Conservation (phyloP, 331 rosid genomes). For the Acacia pycnantha region DNA sequence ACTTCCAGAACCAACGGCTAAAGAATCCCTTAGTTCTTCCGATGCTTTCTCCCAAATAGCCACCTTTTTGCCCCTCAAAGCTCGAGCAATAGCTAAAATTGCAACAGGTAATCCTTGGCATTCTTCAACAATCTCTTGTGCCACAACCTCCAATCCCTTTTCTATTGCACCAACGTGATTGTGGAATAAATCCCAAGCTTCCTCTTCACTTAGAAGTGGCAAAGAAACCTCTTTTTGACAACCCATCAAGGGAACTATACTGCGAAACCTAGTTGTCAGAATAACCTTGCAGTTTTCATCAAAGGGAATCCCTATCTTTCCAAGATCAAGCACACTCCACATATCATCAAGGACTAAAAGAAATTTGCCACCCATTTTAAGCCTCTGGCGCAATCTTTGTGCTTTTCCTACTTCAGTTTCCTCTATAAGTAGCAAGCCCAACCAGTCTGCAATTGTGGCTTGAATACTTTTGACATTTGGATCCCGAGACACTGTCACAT, state of each 20-base stretch:
- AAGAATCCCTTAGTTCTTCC: too few relatives aligned
- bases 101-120: neutral
- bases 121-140: too few relatives aligned
- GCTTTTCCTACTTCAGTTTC: neutral
- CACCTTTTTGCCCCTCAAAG: neutral
- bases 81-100: neutral
- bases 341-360: slow-evolving; percentile 33
- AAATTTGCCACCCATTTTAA: neutral
- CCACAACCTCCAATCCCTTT: too few relatives aligned
- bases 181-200: too few relatives aligned
- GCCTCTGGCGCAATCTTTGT: neutral
- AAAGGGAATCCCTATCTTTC: slow-evolving; percentile 32
- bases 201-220: neutral
- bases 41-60: neutral
- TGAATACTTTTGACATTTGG: too few relatives aligned
- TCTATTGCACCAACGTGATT: too few relatives aligned
- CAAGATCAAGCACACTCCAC: slow-evolving; percentile 25
- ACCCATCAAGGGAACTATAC: neutral
- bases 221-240: slow-evolving; percentile 16
- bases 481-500: too few relatives aligned
- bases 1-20: too few relatives aligned
- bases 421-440: too few relatives aligned
- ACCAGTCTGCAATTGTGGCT: too few relatives aligned
- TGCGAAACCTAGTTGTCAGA: slow-evolving; percentile 3
- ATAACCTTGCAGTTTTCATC: slow-evolving; percentile 27